These are phyloP conservation scores for Quercus dentata DNA, from an alignment of 306 rosid genomes.

Conservation along the genomic window DNA sequence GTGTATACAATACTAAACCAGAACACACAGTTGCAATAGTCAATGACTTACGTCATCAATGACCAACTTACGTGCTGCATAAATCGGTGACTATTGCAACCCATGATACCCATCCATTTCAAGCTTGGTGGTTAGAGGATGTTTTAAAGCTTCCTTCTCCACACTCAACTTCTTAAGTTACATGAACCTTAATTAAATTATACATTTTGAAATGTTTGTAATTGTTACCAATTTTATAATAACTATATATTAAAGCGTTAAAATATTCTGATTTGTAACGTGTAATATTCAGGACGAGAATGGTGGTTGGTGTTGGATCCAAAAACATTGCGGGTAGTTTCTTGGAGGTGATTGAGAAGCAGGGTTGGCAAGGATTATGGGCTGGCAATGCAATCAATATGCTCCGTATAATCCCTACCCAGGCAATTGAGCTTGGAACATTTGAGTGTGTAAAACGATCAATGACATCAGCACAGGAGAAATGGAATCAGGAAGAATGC, in stretches of 20 bases:
- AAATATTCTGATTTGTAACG: background rate
- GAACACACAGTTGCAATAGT: too few species aligned
- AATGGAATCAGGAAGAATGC: slow-evolving; percentile 46
- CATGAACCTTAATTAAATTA: background rate
- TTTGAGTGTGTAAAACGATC: slow-evolving; percentile 82
- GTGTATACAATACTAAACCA: background rate
- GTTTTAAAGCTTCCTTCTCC: background rate
- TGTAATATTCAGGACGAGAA: slow-evolving; percentile 73
- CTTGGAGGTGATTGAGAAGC: slow-evolving; percentile 78
- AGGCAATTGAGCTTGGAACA: slow-evolving; percentile 86
- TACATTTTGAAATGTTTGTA: background rate
- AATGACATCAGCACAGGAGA: slow-evolving; percentile 67
- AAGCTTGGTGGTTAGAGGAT: background rate
- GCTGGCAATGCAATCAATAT: slow-evolving; percentile 93
- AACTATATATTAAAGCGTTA: background rate
- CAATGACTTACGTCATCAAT: background rate
- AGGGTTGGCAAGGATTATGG: slow-evolving; percentile 99
- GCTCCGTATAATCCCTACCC: slow-evolving; percentile 91
- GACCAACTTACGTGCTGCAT: background rate
- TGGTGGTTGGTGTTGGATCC: slow-evolving; percentile 97
- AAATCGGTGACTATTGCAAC: background rate
- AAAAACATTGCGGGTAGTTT: slow-evolving; percentile 76
- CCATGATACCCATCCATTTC: background rate
- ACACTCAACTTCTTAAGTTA: background rate
- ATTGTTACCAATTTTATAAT: background rate